These are phyloP conservation scores for Piper betle DNA, from an alignment of 164 flowering plant genomes.

Conservation along the genomic window DNA sequence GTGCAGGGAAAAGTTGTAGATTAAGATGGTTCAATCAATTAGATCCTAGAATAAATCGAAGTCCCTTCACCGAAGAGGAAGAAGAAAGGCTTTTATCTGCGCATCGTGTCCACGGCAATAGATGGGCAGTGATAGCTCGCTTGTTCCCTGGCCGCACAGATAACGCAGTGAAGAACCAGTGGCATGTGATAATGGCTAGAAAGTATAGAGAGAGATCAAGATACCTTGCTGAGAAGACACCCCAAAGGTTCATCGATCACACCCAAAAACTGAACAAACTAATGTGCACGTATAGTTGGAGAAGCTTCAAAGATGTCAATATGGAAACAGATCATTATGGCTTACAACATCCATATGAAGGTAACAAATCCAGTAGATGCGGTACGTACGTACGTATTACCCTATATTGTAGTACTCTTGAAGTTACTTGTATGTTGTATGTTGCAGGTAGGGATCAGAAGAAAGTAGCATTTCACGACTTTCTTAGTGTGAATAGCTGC, in stretches of 20 bases:
- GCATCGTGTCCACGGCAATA: conserved; percentile 52
- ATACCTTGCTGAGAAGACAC: conserved; percentile 22
- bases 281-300: conserved; percentile 1
- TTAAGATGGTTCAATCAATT: conserved; percentile 73
- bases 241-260: conserved; percentile 10
- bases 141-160: conserved; percentile 63
- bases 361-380: too few species aligned
- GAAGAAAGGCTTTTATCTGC: conserved; percentile 51
- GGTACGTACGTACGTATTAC: too few species aligned
- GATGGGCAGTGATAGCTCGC: conserved; percentile 55
- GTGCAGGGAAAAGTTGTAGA: conserved; percentile 63
- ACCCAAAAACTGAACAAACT: conserved; percentile 3
- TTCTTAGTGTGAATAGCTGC: conserved; percentile 49
- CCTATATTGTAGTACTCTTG: conserved; percentile 4
- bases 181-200: conserved; percentile 62
- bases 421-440: not conserved
- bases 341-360: too few species aligned
- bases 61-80: conserved; percentile 60
- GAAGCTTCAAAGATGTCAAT: not conserved
- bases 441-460: conserved; percentile 23
- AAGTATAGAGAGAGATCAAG: conserved; percentile 35
- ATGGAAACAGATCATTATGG: too few species aligned
- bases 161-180: conserved; percentile 67
- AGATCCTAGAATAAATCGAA: conserved; percentile 53
- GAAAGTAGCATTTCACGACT: conserved; percentile 47